Evolutionary conservation across 345 rosid species (phyloP), one percentile per base, ranked within the genome.

Genomic region (Boechera stricta): DNA sequence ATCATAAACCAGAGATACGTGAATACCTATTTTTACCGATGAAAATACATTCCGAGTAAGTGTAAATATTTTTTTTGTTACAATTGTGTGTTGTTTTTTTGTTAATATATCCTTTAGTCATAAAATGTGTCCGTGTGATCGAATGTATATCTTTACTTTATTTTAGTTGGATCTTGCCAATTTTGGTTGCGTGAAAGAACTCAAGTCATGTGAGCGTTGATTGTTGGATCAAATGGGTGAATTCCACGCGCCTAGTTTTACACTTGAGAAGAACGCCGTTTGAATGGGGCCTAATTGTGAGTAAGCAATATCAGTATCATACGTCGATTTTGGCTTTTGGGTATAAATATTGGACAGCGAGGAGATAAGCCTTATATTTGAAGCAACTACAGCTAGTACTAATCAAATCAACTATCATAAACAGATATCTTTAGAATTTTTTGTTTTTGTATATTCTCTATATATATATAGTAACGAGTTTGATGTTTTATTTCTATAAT

Each of bases 301-400:
- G 59, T 57, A 57, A 58, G n/a, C 75, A 15, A 15, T 47, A 21
- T 48, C 38, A 59, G 16, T 71, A 32, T 21, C 47, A 32, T 69
- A 59, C 24, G 75, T 21, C n/a, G 11, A 59, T 24, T 36, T 55
- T 45, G 52, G 52, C 18, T 45, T 45, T 45, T 12, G 47, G n/a
- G 47, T 42, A 42, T 42, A 16, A 21, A 21, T 21, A 2, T 45
- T 13, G 7, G 49, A 45, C 49, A 35, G 5, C 59, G 59, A 51
- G 6, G 59, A 64, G 26, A 21, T 9, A 15, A 5, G 16, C 52
- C 21, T 47, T 47, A 6, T 5, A 47, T 24, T 41, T 29, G 51
- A 41, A 63, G 33, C 35, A 33, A 49, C 45, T 15, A 15, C 4
- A 7, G 12, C 5, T 33, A 29, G 36, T 29, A 29, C 29, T 31